These are phyloP conservation scores for Chrysanthemum makinoi DNA, from an alignment of 129 eudicot species.

Conservation along the genomic window DNA sequence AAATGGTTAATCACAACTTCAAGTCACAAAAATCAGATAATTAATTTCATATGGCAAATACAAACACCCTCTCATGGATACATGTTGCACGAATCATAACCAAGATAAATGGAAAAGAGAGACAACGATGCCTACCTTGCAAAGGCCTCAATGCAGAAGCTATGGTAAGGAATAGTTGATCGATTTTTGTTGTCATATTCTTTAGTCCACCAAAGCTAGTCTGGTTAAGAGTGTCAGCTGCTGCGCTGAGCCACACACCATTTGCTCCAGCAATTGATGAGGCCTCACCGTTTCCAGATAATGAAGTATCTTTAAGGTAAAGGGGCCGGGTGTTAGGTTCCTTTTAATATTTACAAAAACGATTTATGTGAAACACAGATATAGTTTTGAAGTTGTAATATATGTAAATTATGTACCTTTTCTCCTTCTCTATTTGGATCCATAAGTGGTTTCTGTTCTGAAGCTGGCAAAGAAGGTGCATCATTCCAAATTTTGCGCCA, in stretches of 20 bases:
- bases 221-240: slow-evolving; percentile 76
- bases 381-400: not conserved
- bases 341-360: not conserved
- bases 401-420: slow-evolving; percentile 49
- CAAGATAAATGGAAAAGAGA: not conserved
- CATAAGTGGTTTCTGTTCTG: slow-evolving; percentile 85
- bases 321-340: not conserved
- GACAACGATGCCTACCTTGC: slow-evolving; percentile 49
- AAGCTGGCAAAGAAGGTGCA: slow-evolving; percentile 73
- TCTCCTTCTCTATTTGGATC: slow-evolving; percentile 97
- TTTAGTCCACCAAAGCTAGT: slow-evolving; percentile 65
- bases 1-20: not conserved
- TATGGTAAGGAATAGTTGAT: slow-evolving; percentile 62
- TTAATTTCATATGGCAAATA: slow-evolving; percentile 1
- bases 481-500: slow-evolving; percentile 96
- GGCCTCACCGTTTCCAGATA: slow-evolving; percentile 88
- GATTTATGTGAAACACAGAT: not conserved
- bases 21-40: not conserved
- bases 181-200: slow-evolving; percentile 67
- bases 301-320: slow-evolving; percentile 63
- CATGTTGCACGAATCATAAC: slow-evolving; percentile 2
- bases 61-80: slow-evolving; percentile 11
- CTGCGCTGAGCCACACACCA: slow-evolving; percentile 81
- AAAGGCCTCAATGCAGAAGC: slow-evolving; percentile 60
- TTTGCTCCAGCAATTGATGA: slow-evolving; percentile 77